Evolutionary conservation across 805 yeast genomes (phyloP), one percentile per base, ranked within the genome.

Genomic region (Danielia oregonensis): DNA sequence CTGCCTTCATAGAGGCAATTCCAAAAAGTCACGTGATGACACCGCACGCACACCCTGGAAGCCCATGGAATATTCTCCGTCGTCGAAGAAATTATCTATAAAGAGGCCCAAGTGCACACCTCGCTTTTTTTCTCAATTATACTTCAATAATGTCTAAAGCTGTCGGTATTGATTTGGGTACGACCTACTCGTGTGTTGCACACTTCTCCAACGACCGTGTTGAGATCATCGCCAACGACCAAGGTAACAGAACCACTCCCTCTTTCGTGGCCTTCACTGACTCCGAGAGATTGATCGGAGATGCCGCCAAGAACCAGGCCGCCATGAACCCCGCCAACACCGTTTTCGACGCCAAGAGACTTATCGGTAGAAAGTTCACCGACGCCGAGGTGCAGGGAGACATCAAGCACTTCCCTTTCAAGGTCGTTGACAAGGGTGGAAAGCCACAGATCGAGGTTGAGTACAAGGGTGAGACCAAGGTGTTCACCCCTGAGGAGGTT

Each of bases 301-400:
- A 55, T 46, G 60, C 60, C 26, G 60, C 60, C 35, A 55, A 54
- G 58, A 55, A 55, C 55, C 60, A 55, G 44, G 60, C 60, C 32
- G 59, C 60, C 38, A 49, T 55, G 58, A 54, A 55, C 58, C 60
- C 60, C 25, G 48, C 54, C 37, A 55, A 55, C 58, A 55, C 60
- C 32, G 57, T 55, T 27, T 55, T 55, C 39, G 59, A 55, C 53
- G 60, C 60, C 40, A 55, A 55, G 60, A 55, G 60, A 50, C 52
- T 55, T 51, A 55, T 55, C 31, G 60, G 60, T 46, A 44, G 60
- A 43, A 51, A 50, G 52, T 52, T 54, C 39, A 30, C 40, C 29
- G 60, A 55, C 36, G 48, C 51, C 32, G 56, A 52, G 36, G 60
- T 55, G 40, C 56, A 51, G 37, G 54, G 51, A 40, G 60, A 55